Evolutionary conservation across 208 protist species (phyloP), one percentile per base, ranked within the genome.

Genomic region (Trypanosoma boissoni): DNA sequence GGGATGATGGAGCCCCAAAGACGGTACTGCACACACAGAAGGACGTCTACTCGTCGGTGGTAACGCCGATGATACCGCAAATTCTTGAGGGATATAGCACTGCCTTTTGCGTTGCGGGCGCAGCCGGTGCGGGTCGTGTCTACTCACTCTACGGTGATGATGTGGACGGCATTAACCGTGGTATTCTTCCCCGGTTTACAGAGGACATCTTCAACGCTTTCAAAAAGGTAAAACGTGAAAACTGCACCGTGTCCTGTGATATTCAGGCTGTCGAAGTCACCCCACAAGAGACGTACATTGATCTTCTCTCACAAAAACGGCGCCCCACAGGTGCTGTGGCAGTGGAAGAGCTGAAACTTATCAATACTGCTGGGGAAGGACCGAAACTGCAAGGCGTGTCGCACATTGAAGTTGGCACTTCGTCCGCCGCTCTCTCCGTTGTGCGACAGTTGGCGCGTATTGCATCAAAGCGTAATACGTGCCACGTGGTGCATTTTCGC

Each of bases 41-140:
- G 50, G 78, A 81, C 21, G 81, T 94, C 24, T 91, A 94, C 72
- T 55, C 73, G 49, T 48, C 58, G 4, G 64, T 83, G 12, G 80
- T 91, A 6, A 54, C 56, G 24, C 88, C 83, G 3, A 70, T 77
- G 66, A 75, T 91, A 9, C 58, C 63, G 24, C 60, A 58, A 2
- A 90, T 94, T 39, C 61, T 91, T 8, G 79, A 85, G 24, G 88
- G 88, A 46, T 89, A 88, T 69, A 90, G 66, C 67, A 68, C 83
- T 8, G 88, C 88, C 23, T 94, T 90, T 56, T 80, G 69, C 60
- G 67, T 92, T 7, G 71, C 74, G 24, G 88, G 88, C 32, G 73
- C 63, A 3, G 51, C 78, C 21, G 72, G 72, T 50, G 81, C 72
- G 57, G 88, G 88, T 2, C 76, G 80, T 36, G 48, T 76, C 20